These are phyloP conservation scores for Sordariomycetes sp. DNA, from an alignment of 2,329 filamentous ascomycete species.

Conservation along the genomic window DNA sequence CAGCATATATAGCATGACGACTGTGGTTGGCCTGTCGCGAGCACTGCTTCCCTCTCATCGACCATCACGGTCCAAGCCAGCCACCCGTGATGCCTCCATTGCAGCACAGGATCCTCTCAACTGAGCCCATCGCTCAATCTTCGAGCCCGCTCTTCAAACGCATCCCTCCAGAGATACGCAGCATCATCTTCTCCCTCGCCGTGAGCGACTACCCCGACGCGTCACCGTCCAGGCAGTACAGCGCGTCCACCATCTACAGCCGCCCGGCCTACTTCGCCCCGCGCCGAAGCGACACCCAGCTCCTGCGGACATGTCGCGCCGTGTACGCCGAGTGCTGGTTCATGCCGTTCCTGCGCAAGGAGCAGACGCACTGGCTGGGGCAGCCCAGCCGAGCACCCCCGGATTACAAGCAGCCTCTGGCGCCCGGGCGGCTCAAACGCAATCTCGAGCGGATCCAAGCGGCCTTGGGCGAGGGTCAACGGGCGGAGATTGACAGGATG, in stretches of 20 bases:
- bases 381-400: conserved; percentile 19
- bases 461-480: too few relatives aligned
- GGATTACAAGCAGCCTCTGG: conserved; percentile 5
- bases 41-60: too few relatives aligned
- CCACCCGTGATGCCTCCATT: too few relatives aligned
- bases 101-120: too few relatives aligned
- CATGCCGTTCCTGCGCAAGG: conserved; percentile 26
- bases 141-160: conserved; percentile 27
- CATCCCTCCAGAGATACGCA: conserved; percentile 39
- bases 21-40: too few relatives aligned
- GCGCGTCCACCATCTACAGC: conserved; percentile 21
- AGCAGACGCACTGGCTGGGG: conserved; percentile 29
- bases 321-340: conserved; percentile 32
- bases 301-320: conserved; percentile 32
- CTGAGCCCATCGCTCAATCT: too few relatives aligned
- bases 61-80: too few relatives aligned
- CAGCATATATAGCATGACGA: too few relatives aligned
- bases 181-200: conserved; percentile 31
- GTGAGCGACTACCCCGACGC: conserved; percentile 28
- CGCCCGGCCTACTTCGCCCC: conserved; percentile 30
- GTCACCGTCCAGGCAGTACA: conserved; percentile 13
- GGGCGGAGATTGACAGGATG: conserved; percentile 21
- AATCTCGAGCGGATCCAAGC: neutral
- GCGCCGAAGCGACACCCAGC: conserved; percentile 21
- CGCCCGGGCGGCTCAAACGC: neutral